Evolutionary conservation across 306 rosid species (phyloP).

Genomic region (Arachis stenosperma): DNA sequence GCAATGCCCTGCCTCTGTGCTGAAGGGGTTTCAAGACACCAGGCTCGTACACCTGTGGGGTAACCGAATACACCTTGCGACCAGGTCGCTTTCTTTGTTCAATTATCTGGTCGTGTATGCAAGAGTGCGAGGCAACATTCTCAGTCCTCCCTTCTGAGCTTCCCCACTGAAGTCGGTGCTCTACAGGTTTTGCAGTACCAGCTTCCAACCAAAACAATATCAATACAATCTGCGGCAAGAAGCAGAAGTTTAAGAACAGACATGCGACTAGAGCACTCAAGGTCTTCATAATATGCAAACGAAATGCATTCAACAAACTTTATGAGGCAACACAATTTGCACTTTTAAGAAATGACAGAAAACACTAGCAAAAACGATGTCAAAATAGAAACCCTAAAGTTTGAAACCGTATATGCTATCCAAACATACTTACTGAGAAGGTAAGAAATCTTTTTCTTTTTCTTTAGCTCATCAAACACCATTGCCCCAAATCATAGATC

Average conservation of each 20-base stretch:
- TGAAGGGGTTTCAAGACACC: constrained; percentile 54
- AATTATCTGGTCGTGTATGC: constrained; percentile 93
- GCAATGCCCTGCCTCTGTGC: constrained; percentile 76
- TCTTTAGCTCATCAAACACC: constrained; percentile 1
- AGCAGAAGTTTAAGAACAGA: constrained; percentile 34
- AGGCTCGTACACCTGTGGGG: constrained; percentile 79
- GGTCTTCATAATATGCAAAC: background rate
- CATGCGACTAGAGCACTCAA: constrained; percentile 24
- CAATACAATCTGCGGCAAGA: constrained; percentile 68
- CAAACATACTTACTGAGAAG: constrained; percentile 10
- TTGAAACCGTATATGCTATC: background rate
- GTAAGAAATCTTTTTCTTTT: background rate
- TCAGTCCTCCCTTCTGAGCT: constrained; percentile 48
- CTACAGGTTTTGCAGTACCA: constrained; percentile 52
- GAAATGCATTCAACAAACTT: constrained; percentile 22
- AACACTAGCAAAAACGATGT: constrained; percentile 16
- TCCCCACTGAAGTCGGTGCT: constrained; percentile 48
- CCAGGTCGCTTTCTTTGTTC: constrained; percentile 93
- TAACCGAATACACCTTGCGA: constrained; percentile 82
- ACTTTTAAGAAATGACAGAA: constrained; percentile 9
- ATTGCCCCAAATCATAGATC: constrained; percentile 11
- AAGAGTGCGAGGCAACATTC: constrained; percentile 80
- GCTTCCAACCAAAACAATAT: constrained; percentile 62
- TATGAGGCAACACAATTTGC: constrained; percentile 20
- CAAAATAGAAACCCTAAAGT: constrained; percentile 2